phyloP scores from a whole-genome alignment of 2,329 filamentous ascomycete genomes.

The Dothidotthia symphoricarpi region DNA sequence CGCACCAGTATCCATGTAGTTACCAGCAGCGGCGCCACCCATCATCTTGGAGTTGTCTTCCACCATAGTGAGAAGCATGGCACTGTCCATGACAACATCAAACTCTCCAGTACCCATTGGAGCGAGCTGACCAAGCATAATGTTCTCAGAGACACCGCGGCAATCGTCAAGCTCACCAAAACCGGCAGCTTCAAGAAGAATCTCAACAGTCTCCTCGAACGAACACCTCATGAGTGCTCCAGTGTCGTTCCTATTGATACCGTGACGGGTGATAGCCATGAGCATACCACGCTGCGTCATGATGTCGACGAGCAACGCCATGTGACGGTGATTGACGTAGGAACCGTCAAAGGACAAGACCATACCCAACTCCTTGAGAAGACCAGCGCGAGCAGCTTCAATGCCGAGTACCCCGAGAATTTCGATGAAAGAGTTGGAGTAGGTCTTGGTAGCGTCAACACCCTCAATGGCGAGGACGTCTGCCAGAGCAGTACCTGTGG shows the following conservation, averaged over 20 bases:
- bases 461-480: constrained; percentile 83
- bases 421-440: constrained; percentile 94
- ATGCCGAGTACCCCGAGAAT: constrained; percentile 94
- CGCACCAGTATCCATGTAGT: constrained; percentile 71
- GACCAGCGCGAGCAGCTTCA: constrained; percentile 82
- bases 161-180: constrained; percentile 96
- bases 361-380: constrained; percentile 84
- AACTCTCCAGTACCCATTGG: constrained; percentile 97
- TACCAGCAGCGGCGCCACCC: constrained; percentile 72
- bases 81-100: constrained; percentile 87
- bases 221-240: constrained; percentile 99
- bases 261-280: constrained; percentile 95
- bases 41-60: constrained; percentile 72
- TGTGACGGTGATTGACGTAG: constrained; percentile 97
- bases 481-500: constrained; percentile 81
- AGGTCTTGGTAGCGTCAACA: constrained; percentile 81
- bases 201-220: constrained; percentile 98
- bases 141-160: constrained; percentile 96
- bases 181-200: constrained; percentile 90
- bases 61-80: constrained; percentile 93
- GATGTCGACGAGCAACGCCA: constrained; percentile 91
- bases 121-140: constrained; percentile 96
- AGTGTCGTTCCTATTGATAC: constrained; percentile 97
- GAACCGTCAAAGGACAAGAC: constrained; percentile 98
- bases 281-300: constrained; percentile 95